Conservation (phyloP, 768 basidiomycete genomes). For the Russula compacta region DNA sequence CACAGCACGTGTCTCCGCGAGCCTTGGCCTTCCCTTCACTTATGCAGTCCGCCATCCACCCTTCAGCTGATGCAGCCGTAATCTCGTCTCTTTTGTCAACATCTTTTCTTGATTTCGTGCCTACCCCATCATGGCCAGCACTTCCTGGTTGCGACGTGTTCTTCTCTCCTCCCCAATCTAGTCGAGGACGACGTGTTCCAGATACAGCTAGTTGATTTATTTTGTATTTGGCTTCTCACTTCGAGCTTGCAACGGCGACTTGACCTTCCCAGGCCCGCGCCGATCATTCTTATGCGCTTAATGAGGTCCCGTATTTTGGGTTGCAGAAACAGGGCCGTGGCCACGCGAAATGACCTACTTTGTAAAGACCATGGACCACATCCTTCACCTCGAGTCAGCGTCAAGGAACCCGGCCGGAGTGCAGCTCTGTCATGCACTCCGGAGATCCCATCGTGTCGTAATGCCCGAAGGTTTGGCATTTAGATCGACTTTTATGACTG, state of each 20-base stretch:
- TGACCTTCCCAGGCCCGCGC: constrained; percentile 10
- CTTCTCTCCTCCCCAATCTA: background rate
- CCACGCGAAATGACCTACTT: constrained; percentile 10
- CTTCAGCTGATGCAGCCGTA: background rate
- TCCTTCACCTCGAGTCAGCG: background rate
- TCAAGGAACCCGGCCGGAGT: constrained; percentile 12
- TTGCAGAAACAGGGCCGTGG: constrained; percentile 13
- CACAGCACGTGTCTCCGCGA: constrained; percentile 10
- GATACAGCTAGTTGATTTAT: constrained; percentile 7
- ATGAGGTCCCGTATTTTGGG: background rate
- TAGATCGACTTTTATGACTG: constrained; percentile 1
- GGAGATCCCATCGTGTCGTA: constrained; percentile 18
- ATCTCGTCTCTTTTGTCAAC: background rate
- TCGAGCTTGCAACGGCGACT: constrained; percentile 11
- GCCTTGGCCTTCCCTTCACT: too few relatives aligned
- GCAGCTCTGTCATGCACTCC: constrained; percentile 4
- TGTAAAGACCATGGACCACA: background rate
- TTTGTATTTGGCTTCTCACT: background rate
- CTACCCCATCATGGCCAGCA: background rate
- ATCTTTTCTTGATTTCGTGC: background rate
- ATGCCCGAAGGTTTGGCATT: constrained; percentile 9
- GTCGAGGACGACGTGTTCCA: background rate
- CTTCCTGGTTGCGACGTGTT: background rate
- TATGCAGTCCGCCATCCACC: too few relatives aligned
- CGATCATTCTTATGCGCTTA: constrained; percentile 10